Evolutionary conservation across 192 early-diverging fungal species (phyloP).

Genomic region (Gigaspora rosea): DNA sequence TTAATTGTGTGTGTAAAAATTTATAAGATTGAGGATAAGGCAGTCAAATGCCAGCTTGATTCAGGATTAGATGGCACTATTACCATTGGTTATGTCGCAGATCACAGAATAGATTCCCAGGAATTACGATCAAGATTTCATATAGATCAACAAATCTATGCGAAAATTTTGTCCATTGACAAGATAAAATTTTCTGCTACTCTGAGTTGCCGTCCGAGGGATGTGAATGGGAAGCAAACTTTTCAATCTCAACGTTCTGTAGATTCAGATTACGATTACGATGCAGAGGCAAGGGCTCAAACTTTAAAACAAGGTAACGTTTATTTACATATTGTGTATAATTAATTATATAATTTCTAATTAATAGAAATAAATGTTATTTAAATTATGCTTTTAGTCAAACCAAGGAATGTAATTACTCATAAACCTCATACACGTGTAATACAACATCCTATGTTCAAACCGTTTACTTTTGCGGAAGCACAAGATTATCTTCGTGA

Average conservation of each 20-base stretch:
- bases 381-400: conserved; percentile 78
- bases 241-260: neutral
- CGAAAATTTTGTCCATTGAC: conserved; percentile 76
- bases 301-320: neutral
- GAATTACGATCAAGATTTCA: neutral
- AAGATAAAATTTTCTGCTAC: conserved; percentile 75
- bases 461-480: conserved; percentile 71
- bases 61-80: conserved; percentile 89
- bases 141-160: conserved; percentile 60
- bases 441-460: conserved; percentile 69
- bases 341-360: neutral
- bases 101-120: neutral
- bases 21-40: neutral
- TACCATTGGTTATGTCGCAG: conserved; percentile 38
- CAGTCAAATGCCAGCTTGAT: neutral
- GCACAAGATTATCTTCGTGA: conserved; percentile 73
- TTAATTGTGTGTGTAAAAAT: conserved; percentile 59
- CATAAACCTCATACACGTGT: neutral
- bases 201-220: conserved; percentile 65
- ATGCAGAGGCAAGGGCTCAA: neutral
- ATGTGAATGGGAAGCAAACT: conserved; percentile 36
- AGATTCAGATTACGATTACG: neutral
- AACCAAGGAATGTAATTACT: conserved; percentile 54
- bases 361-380: neutral
- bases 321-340: neutral